Percentiles rank a stretch among this genome's conserved stretches.
phyloP scores from a whole-genome alignment of 805 yeast genomes.

The Cyberlindnera veronae region DNA sequence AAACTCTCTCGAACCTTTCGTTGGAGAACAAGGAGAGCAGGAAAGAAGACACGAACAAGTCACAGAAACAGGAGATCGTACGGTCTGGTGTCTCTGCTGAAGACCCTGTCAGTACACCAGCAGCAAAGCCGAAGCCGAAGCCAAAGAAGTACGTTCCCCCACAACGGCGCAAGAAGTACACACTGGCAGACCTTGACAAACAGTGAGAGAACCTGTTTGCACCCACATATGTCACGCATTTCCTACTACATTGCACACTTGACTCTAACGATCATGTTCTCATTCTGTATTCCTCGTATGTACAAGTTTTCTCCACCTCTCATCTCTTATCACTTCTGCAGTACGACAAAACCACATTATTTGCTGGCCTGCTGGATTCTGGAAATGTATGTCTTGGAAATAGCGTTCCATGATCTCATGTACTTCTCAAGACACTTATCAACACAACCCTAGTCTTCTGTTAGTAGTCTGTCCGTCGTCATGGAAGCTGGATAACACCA shows the following conservation, averaged over 20 bases:
- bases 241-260: background rate
- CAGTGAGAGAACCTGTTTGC: background rate
- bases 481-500: background rate
- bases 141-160: slow-evolving; percentile 11
- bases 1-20: no score
- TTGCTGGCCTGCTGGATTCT: slow-evolving; percentile 57
- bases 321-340: background rate
- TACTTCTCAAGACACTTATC: slow-evolving; percentile 80
- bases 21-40: no score
- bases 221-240: background rate
- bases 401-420: slow-evolving; percentile 86
- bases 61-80: background rate
- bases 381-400: slow-evolving; percentile 71
- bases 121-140: slow-evolving; percentile 3
- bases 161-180: slow-evolving; percentile 14
- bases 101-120: no score
- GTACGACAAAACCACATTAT: no score
- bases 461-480: slow-evolving; percentile 1
- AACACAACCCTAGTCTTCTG: slow-evolving; percentile 45
- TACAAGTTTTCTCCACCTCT: slow-evolving; percentile 1
- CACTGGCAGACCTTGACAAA: slow-evolving; percentile 17
- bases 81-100: no score
- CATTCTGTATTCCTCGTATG: slow-evolving; percentile 4
- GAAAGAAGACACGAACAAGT: background rate
- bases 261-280: background rate